Base-by-base conservation (phyloP, 345 rosid species). In the Gossypium arboreum region DNA sequence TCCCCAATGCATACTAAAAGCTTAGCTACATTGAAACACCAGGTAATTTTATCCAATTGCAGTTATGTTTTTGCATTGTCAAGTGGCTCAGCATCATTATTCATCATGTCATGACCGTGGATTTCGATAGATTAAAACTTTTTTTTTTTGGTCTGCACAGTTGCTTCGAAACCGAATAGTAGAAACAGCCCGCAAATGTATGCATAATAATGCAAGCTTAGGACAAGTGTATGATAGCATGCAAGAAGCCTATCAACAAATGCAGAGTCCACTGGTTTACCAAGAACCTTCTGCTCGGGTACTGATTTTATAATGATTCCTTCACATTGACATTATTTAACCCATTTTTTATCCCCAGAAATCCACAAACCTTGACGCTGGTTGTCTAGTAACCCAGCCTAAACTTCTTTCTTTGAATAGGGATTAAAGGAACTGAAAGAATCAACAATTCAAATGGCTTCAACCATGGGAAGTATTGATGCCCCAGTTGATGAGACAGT, bases 1-100 rank as follows among this genome's bases (percentile, higher is more conserved):
- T 91, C 97, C 76, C 97, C 97, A 57, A 91, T 91, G 97, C 93
- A 91, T 78, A 89, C 96, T 10, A 91, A 83, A 85, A 89, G 93
- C 84, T 88, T 91, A 76, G 92, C 97, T 17, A 91, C 97, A 71
- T 74, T 91, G 74, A 91, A 86, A 75, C 92, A 91, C 76, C 97
- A 86, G 97, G 97, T 89, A 64, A 47, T 72, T 67, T 75, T 17
- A 43, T 44, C 47, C 29, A 51, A 43, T 18, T 50, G 47, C 71
- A 7, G 18, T 61, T 8, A 12, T 12, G 27, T 13, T 51, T 50
- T 12, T 60, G 8, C 41, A 73, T 27, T 20, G 12, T 59, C 67
- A 50, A 29, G 43, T 64, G 62, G 13, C 48, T 22, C 24, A 12
- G 17, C 18, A 13, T 62, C 56, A 22, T 61, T 13, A 29, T 60